These are phyloP conservation scores for Lactarius sp. DNA, from an alignment of 768 basidiomycete genomes.

Conservation along the genomic window DNA sequence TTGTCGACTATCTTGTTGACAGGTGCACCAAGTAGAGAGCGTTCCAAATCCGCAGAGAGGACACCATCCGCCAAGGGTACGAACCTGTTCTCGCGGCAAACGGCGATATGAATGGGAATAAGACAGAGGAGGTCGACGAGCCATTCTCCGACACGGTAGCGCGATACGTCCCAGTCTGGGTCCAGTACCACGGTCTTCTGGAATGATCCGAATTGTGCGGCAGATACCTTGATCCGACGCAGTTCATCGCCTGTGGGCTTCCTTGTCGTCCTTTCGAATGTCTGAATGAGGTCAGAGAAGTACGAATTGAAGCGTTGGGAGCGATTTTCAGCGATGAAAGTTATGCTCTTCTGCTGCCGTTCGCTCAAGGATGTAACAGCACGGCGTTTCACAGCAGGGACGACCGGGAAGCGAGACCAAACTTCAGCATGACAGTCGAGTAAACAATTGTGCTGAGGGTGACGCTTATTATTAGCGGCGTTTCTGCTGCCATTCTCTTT, in stretches of 20 bases:
- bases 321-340: conserved; percentile 41
- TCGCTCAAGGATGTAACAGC: conserved; percentile 22
- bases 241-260: conserved; percentile 45
- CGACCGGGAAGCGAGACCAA: conserved; percentile 17
- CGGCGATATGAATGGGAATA: conserved; percentile 59
- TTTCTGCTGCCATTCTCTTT: conserved; percentile 36
- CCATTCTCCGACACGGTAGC: conserved; percentile 53
- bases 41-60: conserved; percentile 35
- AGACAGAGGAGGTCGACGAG: conserved; percentile 44
- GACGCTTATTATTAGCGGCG: conserved; percentile 15
- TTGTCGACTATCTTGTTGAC: conserved; percentile 33
- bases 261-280: conserved; percentile 44
- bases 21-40: conserved; percentile 52
- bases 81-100: conserved; percentile 33
- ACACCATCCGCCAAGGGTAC: conserved; percentile 31
- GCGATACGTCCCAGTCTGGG: conserved; percentile 31
- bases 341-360: conserved; percentile 34
- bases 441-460: conserved; percentile 39
- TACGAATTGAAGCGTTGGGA: conserved; percentile 37
- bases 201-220: conserved; percentile 32
- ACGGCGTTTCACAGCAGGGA: conserved; percentile 18
- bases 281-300: conserved; percentile 41
- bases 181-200: not conserved
- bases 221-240: conserved; percentile 35
- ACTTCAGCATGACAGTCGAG: conserved; percentile 15